Evolutionary conservation across 331 rosid genomes (phyloP).

Genomic region (Dryas integrifolia): DNA sequence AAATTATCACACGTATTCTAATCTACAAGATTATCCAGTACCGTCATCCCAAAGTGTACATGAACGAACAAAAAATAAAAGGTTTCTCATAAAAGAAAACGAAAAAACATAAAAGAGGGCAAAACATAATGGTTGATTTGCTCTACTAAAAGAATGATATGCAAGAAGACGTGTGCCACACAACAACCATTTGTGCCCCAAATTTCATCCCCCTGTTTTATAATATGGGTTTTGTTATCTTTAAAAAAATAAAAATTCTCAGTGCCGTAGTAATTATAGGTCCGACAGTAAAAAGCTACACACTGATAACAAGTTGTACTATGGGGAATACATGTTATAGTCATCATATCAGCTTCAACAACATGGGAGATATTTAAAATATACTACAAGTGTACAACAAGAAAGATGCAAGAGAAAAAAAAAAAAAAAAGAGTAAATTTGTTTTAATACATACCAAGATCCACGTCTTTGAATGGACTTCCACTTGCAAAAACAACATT

Average conservation of each 20-base stretch:
- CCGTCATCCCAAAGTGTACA: not conserved
- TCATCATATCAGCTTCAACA: not conserved
- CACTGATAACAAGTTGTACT: not conserved
- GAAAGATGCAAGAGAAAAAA: not conserved
- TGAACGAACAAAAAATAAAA: not conserved
- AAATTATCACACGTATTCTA: too few species aligned
- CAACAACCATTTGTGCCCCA: not conserved
- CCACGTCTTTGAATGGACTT: slow-evolving; percentile 87
- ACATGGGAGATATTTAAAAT: not conserved
- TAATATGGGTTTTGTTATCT: too few species aligned
- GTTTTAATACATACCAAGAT: slow-evolving; percentile 63
- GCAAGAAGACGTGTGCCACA: not conserved
- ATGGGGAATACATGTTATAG: not conserved
- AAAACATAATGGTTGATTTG: too few species aligned
- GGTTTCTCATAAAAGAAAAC: too few species aligned
- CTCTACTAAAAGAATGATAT: not conserved
- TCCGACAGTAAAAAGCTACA: not conserved
- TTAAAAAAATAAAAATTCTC: not conserved
- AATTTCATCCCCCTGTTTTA: too few species aligned
- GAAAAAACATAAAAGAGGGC: too few species aligned
- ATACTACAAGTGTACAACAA: not conserved
- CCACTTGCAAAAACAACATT: slow-evolving; percentile 95
- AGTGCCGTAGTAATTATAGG: not conserved
- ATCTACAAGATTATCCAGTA: too few species aligned
- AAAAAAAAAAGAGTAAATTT: not conserved